A percentile compares a stretch with the other conserved stretches of the same genome.
Conservation (phyloP, 208 protist species). For the Crithidia thermophila region DNA sequence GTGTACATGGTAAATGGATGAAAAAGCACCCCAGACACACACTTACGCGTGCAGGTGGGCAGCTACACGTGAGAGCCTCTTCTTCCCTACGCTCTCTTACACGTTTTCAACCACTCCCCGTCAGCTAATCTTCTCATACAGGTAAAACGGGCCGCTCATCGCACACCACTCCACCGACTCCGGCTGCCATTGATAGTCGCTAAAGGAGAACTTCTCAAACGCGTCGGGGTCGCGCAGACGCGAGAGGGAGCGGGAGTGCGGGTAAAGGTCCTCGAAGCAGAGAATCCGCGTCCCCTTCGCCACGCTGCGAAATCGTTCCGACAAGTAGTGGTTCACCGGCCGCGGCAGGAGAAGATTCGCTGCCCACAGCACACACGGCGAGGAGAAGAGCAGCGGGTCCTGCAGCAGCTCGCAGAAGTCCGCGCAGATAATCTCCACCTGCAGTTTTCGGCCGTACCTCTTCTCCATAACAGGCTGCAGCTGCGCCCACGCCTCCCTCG, state of each 20-base stretch:
- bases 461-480: conserved; percentile 59
- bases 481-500: conserved; percentile 49
- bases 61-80: too few species aligned
- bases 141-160: conserved; percentile 58
- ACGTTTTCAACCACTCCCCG: too few species aligned
- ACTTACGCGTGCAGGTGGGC: too few species aligned
- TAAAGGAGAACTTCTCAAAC: conserved; percentile 73
- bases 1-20: too few species aligned
- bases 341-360: conserved; percentile 76
- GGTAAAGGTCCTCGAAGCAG: conserved; percentile 81
- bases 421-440: conserved; percentile 69
- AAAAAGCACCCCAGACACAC: too few species aligned
- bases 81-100: too few species aligned
- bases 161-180: conserved; percentile 76
- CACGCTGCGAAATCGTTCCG: conserved; percentile 59
- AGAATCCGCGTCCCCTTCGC: conserved; percentile 68
- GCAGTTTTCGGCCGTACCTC: conserved; percentile 34
- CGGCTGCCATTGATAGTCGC: conserved; percentile 75
- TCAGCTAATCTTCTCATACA: conserved; percentile 43
- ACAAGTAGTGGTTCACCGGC: conserved; percentile 77
- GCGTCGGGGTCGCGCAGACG: conserved; percentile 72
- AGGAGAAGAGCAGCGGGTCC: conserved; percentile 32
- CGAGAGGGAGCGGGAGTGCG: conserved; percentile 64
- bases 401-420: conserved; percentile 69
- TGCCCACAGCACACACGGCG: conserved; percentile 65